These are phyloP conservation scores for Aristolochia contorta DNA, from an alignment of 164 flowering plant species.

Conservation along the genomic window DNA sequence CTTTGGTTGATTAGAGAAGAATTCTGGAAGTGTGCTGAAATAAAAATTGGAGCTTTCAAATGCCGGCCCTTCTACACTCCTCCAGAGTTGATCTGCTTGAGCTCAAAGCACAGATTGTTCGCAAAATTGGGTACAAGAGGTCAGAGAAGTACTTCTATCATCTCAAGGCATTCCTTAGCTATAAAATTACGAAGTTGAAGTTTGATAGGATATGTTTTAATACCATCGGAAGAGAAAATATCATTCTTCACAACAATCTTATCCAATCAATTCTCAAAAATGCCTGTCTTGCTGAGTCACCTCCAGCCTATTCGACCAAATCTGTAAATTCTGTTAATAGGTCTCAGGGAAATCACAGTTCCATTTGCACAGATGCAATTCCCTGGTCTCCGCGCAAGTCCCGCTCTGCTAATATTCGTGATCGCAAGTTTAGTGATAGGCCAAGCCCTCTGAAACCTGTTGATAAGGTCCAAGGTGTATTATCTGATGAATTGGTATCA, in stretches of 20 bases:
- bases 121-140: conserved; percentile 52
- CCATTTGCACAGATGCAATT: conserved; percentile 18
- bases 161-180: conserved; percentile 36
- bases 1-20: not conserved
- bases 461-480: conserved; percentile 27
- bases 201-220: conserved; percentile 47
- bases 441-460: conserved; percentile 57
- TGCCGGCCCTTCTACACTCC: conserved; percentile 29
- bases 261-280: conserved; percentile 55
- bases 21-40: conserved; percentile 16
- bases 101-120: conserved; percentile 44
- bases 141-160: conserved; percentile 55
- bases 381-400: conserved; percentile 55
- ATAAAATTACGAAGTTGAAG: conserved; percentile 44
- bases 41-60: conserved; percentile 16
- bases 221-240: conserved; percentile 64
- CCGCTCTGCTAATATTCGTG: conserved; percentile 36
- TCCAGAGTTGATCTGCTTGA: conserved; percentile 49
- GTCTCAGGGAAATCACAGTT: not conserved
- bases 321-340: conserved; percentile 18
- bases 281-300: conserved; percentile 41
- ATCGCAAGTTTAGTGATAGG: conserved; percentile 39
- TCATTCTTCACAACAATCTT: conserved; percentile 60
- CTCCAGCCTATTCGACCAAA: conserved; percentile 34
- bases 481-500: conserved; percentile 22